A percentile compares a stretch with the other conserved stretches of the same genome.
Conservation (phyloP, 768 basidiomycete genomes). For the Russula brevipes region DNA sequence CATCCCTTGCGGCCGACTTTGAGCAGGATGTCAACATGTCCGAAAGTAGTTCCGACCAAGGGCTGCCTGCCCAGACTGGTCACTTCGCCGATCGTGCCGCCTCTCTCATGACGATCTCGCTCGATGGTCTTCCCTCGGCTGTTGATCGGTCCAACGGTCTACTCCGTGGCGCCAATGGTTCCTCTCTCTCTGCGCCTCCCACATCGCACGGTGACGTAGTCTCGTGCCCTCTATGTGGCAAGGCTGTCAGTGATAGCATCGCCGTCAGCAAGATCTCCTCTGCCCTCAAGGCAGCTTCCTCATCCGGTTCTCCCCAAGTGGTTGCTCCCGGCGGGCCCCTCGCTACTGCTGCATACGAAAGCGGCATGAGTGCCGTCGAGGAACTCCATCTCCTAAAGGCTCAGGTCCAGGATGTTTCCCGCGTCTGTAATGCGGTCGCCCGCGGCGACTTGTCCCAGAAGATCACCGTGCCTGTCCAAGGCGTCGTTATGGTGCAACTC, state of each 20-base stretch:
- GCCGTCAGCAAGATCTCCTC: conserved; percentile 8
- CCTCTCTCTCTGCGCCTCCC: conserved; percentile 23
- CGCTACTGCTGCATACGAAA: conserved; percentile 46
- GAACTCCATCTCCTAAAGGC: conserved; percentile 72
- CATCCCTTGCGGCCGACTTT: conserved; percentile 3
- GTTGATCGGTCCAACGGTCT: conserved; percentile 14
- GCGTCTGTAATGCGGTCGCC: conserved; percentile 50
- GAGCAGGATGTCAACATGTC: conserved; percentile 23
- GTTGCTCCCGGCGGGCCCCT: conserved; percentile 47
- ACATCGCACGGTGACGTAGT: conserved; percentile 22
- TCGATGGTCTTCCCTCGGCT: conserved; percentile 12
- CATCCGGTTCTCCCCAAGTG: conserved; percentile 18
- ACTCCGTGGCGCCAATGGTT: not conserved
- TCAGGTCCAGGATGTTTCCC: conserved; percentile 61
- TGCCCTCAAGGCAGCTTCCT: not conserved
- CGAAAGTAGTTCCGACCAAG: conserved; percentile 12
- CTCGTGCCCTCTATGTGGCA: conserved; percentile 23
- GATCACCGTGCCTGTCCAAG: conserved; percentile 48
- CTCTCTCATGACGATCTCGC: conserved; percentile 25
- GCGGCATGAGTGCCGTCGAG: conserved; percentile 58
- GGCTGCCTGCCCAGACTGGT: not conserved
- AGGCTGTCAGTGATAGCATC: conserved; percentile 17
- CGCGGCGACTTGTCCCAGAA: conserved; percentile 46
- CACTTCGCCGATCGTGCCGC: conserved; percentile 15
- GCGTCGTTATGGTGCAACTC: conserved; percentile 46